Evolutionary conservation across 2,329 filamentous ascomycete species (phyloP), one percentile per base, ranked within the genome.

Genomic region (Dactylellina parvicollis): DNA sequence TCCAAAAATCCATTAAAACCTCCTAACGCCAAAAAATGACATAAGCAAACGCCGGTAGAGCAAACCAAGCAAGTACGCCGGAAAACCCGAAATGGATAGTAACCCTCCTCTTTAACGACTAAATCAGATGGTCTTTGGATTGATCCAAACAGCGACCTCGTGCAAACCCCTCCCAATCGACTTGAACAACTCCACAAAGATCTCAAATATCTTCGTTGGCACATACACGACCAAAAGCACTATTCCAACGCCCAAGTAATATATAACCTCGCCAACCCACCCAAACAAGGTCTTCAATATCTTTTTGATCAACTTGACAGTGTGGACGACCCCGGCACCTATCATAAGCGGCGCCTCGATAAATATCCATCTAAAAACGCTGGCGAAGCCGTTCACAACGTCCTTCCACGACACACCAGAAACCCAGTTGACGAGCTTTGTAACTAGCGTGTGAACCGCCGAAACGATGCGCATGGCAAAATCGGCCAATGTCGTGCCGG

Each of bases 401-500:
- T 82, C 80, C 40, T 59, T 76, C 77, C 49, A 80, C 64, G 44
- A 77, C 49, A 83, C 42, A 24, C 82, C 81, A 18, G 76, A 77
- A 67, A 83, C 77, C 75, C 82, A 80, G 76, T 78, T 77, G 52
- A 82, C 65, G 47, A 82, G 60, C 10, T 80, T 78, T 18, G 75
- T 76, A 49, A 83, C 36, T 28, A 81, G 44, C 32, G 79, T 79
- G 46, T 81, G 78, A 12, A 82, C 66, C 32, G 82, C 36, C 2
- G 61, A 79, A 52, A 75, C 80, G 52, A 83, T 69, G 3, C 81
- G 82, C 32, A 79, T 76, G 38, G 82, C 69, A 28, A 83, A 80
- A 77, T 83, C 81, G 70, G 38, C 69, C 20, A 59, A 40, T 4
- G 55, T 55, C 2, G 18, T 40, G 22, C 52, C 44, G n/a, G 42